Base-by-base conservation (phyloP, 768 basidiomycete species). In the Trametopsis cervina region DNA sequence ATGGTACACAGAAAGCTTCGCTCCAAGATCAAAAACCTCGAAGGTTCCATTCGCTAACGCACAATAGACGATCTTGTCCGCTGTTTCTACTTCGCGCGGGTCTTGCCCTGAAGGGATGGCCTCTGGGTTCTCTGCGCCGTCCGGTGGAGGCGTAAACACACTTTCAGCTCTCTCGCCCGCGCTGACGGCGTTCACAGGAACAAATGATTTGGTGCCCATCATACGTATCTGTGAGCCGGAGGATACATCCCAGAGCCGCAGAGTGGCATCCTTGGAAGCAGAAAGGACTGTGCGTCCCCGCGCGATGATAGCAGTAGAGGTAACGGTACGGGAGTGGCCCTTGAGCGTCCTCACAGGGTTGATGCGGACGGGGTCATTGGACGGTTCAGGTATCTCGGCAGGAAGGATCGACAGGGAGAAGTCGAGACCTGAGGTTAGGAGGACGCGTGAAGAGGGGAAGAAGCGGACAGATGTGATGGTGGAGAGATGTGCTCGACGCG, bases 201-300 rank as follows among this genome's bases (percentile, higher is more conserved):
- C 54, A 27, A 61, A 69, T 10, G 61, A 63, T 17, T 65, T 63
- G 0, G 73, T 62, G 3, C 66, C 63, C 42, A 85, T 51, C 11
- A 75, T 66, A 9, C 70, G 60, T 7, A 81, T 70, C 49, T 73
- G 69, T 18, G 69, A 62, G 2, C 75, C 76, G 6, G 70, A 67
- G 2, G 78, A 72, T 6, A 89, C 77, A 52, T 88, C 82, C 88
- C 89, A 89, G 3, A 88, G 66, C 41, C 79, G 73, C 20, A 89
- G 58, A 0, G 81, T 83, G 2, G 79, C 77, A 60, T 91, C 88
- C 47, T 81, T 78, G 0, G 81, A 77, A 4, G 75, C 67, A 9
- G 84, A 85, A 4, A 91, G 57, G 42, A 91, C 62, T 55, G 81
- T 80, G 20, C 78, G 74, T 0, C 89, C 89, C 2, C 76, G 69